Evolutionary conservation across 1,284 basidiomycete species (phyloP), one percentile per base, ranked within the genome.

Genomic region (Rhodotorula sp.): DNA sequence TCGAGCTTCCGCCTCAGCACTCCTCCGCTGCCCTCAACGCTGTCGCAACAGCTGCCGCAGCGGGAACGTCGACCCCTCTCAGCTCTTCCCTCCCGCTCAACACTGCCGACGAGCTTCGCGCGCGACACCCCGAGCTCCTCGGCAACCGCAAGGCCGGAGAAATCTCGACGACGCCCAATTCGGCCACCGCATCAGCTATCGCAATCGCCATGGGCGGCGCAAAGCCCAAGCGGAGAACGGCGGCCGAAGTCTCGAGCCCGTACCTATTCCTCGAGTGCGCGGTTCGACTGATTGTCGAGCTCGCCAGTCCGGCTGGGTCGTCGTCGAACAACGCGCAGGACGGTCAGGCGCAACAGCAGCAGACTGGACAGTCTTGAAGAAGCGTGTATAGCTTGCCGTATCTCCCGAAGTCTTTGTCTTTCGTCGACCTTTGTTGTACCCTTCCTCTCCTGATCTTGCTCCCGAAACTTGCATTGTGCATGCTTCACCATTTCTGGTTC

Each of bases 241-340:
- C 76, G 59, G 54, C 73, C 66, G 73, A 73, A 88, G 86, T 91
- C 11, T 92, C 90, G 53, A 84, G 83, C 61, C 95, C 96, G 7
- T 99, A 94, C 82, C 86, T 98, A 72, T 99, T 99, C 81, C 89
- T 98, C 85, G 95, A 99, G 80, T 90, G 95, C 66, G 93, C 96
- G 11, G 96, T 84, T 71, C 77, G 83, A 67, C 80, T 86, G 63
- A 86, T 86, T 58, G 82, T 83, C 32, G 83, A 84, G 77, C 74
- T 84, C 15, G 83, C 83, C 22, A 56, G 54, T 54, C 54, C 62
- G 24, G 62, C 62, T 2, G 44, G 53, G n/a, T 24, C 44, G 10
- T 29, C 53, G 22, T 32, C 61, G n/a, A 51, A 44, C 19, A 51
- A 44, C 19, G 39, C 39, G 39, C 39, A 44, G 39, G 39, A 44